Evolutionary conservation across 805 yeast species (phyloP).

Genomic region (Candida xyloterini): DNA sequence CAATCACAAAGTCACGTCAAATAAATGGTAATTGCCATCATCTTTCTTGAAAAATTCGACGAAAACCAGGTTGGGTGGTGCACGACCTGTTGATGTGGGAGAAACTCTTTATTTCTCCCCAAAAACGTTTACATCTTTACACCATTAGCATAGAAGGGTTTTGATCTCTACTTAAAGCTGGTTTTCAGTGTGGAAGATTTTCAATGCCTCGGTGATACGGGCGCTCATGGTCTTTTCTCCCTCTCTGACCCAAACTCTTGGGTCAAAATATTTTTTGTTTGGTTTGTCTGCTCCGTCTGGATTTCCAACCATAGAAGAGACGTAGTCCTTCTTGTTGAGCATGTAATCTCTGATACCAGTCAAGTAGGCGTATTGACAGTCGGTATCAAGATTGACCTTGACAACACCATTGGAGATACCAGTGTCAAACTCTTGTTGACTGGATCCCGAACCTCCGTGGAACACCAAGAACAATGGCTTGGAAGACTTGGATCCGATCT

Average conservation of each 20-base stretch:
- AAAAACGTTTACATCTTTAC: slow-evolving; percentile 3
- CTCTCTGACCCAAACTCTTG: slow-evolving; percentile 99
- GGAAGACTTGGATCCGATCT: slow-evolving; percentile 47
- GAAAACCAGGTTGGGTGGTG: slow-evolving; percentile 10
- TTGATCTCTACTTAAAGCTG: slow-evolving; percentile 29
- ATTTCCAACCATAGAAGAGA: slow-evolving; percentile 89
- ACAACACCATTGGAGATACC: slow-evolving; percentile 95
- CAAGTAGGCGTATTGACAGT: slow-evolving; percentile 97
- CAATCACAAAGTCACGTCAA: slow-evolving; percentile 13
- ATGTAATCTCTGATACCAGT: slow-evolving; percentile 97
- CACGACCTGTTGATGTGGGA: slow-evolving; percentile 13
- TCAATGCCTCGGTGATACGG: slow-evolving; percentile 82
- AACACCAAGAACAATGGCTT: slow-evolving; percentile 92
- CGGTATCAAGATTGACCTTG: slow-evolving; percentile 98
- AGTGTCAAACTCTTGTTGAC: slow-evolving; percentile 85
- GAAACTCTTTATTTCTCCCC: no score
- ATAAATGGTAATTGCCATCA: slow-evolving; percentile 18
- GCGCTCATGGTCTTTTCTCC: slow-evolving; percentile 97
- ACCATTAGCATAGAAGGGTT: neutral
- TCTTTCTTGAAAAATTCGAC: slow-evolving; percentile 21
- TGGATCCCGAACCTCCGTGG: slow-evolving; percentile 99
- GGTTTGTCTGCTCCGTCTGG: slow-evolving; percentile 99
- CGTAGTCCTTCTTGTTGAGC: slow-evolving; percentile 92
- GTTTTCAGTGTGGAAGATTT: slow-evolving; percentile 76
- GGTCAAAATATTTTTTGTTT: slow-evolving; percentile 99